A percentile compares a stretch with the other conserved stretches of the same genome.
Conservation (phyloP, 352 stramenopile species). For the Globisporangium emineosum region DNA sequence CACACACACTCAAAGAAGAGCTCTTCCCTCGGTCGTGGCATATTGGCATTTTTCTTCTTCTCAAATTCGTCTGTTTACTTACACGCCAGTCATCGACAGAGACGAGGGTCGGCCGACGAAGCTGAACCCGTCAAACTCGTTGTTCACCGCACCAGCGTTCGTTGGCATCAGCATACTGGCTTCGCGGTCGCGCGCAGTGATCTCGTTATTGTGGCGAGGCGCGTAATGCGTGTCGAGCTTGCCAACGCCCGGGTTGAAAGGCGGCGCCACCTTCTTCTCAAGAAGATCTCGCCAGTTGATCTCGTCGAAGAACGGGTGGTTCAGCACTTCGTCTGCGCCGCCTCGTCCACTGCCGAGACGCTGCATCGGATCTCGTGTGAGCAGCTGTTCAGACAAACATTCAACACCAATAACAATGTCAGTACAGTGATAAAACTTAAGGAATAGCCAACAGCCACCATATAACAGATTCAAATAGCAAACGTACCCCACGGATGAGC, state of each 20-base stretch:
- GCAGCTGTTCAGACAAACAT: conserved; percentile 51
- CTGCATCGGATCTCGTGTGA: conserved; percentile 95
- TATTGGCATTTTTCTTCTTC: neutral
- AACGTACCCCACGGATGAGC: conserved; percentile 91
- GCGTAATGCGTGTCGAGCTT: conserved; percentile 87
- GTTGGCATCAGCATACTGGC: conserved; percentile 67
- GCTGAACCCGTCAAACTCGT: conserved; percentile 90
- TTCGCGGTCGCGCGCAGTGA: conserved; percentile 80
- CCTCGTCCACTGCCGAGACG: conserved; percentile 92
- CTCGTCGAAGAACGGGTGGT: conserved; percentile 89
- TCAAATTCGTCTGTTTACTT: conserved; percentile 5
- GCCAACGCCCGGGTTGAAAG: conserved; percentile 88
- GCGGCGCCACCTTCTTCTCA: conserved; percentile 74
- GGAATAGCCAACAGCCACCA: conserved; percentile 1
- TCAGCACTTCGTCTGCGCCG: conserved; percentile 89
- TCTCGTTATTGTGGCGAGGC: conserved; percentile 86
- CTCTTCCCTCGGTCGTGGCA: neutral
- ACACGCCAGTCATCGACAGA: conserved; percentile 35
- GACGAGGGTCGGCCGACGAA: conserved; percentile 85
- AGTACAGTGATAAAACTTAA: neutral
- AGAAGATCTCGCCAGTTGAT: conserved; percentile 90
- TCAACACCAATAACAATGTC: neutral
- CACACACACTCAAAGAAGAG: conserved; percentile 7
- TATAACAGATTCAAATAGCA: neutral
- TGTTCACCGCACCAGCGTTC: conserved; percentile 39